A percentile compares a stretch with the other conserved stretches of the same genome.
These are phyloP conservation scores for Fusarium poae DNA, from an alignment of 2,329 filamentous ascomycete genomes.

Conservation along the genomic window DNA sequence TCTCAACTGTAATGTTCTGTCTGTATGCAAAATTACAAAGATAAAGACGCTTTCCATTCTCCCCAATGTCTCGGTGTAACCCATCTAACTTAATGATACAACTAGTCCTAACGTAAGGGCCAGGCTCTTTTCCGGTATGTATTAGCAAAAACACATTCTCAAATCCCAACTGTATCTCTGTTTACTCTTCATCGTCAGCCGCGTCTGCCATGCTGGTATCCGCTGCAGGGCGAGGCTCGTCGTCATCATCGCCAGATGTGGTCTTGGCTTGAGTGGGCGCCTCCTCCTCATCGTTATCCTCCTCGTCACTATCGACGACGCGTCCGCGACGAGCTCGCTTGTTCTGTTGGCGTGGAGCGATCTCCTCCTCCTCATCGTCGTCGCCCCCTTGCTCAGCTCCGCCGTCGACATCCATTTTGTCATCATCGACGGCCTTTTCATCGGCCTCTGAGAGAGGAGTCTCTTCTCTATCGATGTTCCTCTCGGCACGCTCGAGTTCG, in stretches of 20 bases:
- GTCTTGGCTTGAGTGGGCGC: slow-evolving; percentile 34
- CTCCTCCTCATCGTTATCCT: slow-evolving; percentile 53
- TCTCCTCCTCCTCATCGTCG: slow-evolving; percentile 66
- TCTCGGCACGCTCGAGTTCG: slow-evolving; percentile 61
- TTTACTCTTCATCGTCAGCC: slow-evolving; percentile 51
- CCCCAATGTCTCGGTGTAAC: slow-evolving; percentile 23
- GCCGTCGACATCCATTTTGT: slow-evolving; percentile 68
- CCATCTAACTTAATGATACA: slow-evolving; percentile 43
- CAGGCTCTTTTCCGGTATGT: slow-evolving; percentile 17
- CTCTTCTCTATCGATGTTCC: slow-evolving; percentile 55
- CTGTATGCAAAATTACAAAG: slow-evolving; percentile 10
- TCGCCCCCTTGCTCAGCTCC: slow-evolving; percentile 54
- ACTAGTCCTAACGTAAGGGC: slow-evolving; percentile 17
- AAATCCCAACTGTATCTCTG: slow-evolving; percentile 11
- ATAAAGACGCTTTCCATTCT: slow-evolving; percentile 44
- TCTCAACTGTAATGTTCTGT: background rate
- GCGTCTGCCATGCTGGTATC: slow-evolving; percentile 59
- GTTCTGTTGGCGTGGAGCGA: slow-evolving; percentile 56
- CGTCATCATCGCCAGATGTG: slow-evolving; percentile 45
- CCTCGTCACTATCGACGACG: slow-evolving; percentile 68
- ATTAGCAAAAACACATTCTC: slow-evolving; percentile 37
- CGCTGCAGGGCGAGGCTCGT: slow-evolving; percentile 48
- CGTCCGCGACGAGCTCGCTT: slow-evolving; percentile 65
- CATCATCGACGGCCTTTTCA: slow-evolving; percentile 55
- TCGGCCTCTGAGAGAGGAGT: slow-evolving; percentile 56